Conservation (phyloP, 805 yeast genomes). For the Pichia pseudocactophila region DNA sequence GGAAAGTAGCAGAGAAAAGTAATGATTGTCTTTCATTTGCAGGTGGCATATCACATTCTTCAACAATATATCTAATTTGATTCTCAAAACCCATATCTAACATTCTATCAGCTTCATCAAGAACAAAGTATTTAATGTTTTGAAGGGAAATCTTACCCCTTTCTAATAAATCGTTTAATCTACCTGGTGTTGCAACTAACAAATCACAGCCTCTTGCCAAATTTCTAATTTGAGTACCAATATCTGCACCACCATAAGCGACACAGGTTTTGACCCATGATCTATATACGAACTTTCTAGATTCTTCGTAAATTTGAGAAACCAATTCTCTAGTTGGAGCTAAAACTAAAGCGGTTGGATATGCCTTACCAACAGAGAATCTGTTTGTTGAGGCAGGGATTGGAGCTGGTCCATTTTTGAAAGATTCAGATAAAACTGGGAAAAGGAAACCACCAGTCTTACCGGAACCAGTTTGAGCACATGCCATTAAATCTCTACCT, state of each 20-base stretch:
- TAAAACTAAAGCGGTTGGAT: constrained; percentile 88
- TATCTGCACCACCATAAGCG: constrained; percentile 98
- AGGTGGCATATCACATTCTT: constrained; percentile 96
- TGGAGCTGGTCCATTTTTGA: constrained; percentile 76
- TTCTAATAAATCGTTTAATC: constrained; percentile 90
- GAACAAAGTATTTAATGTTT: constrained; percentile 85
- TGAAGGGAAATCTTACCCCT: constrained; percentile 87
- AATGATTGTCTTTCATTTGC: constrained; percentile 89
- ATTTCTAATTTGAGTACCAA: constrained; percentile 77
- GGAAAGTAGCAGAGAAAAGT: constrained; percentile 99
- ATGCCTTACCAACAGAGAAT: constrained; percentile 67
- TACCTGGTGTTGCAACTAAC: constrained; percentile 98
- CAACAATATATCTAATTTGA: constrained; percentile 96
- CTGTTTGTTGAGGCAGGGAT: constrained; percentile 34
- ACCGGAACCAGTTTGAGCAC: constrained; percentile 99
- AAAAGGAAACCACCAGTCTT: constrained; percentile 99
- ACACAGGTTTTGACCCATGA: constrained; percentile 97
- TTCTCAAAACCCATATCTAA: constrained; percentile 99
- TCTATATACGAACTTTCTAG: constrained; percentile 91
- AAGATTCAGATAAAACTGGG: constrained; percentile 93
- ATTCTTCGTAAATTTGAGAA: constrained; percentile 92
- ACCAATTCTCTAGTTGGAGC: constrained; percentile 99
- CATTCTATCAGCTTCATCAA: constrained; percentile 99
- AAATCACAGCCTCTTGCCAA: constrained; percentile 92
- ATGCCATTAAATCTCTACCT: constrained; percentile 76